Base-by-base conservation (phyloP, 208 protist genomes). In the Wallacemonas sp. region DNA sequence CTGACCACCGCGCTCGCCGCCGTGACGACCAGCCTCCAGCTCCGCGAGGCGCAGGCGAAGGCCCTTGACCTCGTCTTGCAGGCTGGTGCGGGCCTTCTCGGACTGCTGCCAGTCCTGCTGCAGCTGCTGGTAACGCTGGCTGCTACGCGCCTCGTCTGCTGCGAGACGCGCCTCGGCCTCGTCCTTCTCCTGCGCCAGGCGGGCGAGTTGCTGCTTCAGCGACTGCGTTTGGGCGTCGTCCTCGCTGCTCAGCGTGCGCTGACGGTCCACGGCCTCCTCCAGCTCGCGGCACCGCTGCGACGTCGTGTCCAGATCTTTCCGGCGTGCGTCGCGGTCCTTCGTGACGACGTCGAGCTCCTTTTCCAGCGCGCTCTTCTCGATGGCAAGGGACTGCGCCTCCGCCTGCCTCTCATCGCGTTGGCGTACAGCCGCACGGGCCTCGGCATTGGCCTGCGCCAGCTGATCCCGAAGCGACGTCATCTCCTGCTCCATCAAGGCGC, bases 21-120 rank as follows among this genome's bases (percentile, higher is more conserved):
- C 23, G 39, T 79, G 74, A 24, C 56, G 68, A 33, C 69, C 57
- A 0, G 36, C 33, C 62, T 89, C 80, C 9, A 78, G 23, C 38
- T 88, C 85, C 17, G 65, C 60, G 17, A 78, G 56, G 32, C 79
- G 80, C 26, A 74, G 41, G 32, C 80, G 80, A 56, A 87, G 56
- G 26, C 30, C 46, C 41, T 79, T 80, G 4, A 89, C 41, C 52
- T 88, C 82, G 41, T 92, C 84, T 38, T 88, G 82, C 44, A 90
- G 39, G n/a, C 44, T 62, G 19, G 54, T 70, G 14, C 78, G 76
- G 6, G 65, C 76, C 61, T 75, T 73, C 61, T 88, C 87, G 16
- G 74, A 24, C 17, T 70, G 54, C 32, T 61, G 65, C 76, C 76
- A 87, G 34, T 90, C 78, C 38, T 66, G 34, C 47, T 86, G 65